These are phyloP conservation scores for Tuber aestivum DNA, from an alignment of 495 filamentous ascomycete genomes.

Conservation along the genomic window DNA sequence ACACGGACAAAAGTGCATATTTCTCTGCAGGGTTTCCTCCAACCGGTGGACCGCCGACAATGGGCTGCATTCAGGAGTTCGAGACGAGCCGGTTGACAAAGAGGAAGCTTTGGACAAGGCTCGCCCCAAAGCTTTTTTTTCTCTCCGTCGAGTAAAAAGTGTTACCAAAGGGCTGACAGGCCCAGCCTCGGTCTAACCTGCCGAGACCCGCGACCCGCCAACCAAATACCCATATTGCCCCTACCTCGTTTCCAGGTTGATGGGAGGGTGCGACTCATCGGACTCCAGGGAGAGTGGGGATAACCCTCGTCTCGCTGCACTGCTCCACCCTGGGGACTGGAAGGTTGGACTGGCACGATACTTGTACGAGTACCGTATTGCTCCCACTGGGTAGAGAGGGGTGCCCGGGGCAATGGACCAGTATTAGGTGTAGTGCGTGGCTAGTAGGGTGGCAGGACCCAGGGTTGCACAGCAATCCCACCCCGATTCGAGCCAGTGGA, in stretches of 20 bases:
- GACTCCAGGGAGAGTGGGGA: neutral
- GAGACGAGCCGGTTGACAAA: neutral
- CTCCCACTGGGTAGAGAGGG: too few species aligned
- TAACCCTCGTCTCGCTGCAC: neutral
- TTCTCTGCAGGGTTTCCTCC: neutral
- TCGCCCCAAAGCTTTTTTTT: neutral
- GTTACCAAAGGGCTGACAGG: neutral
- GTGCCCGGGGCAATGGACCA: neutral
- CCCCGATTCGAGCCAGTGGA: neutral
- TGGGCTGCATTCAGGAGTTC: neutral
- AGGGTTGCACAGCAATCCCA: neutral
- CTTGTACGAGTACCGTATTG: too few species aligned
- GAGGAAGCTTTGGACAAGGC: neutral
- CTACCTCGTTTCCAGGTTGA: neutral
- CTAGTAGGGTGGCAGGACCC: neutral
- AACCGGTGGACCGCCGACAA: neutral
- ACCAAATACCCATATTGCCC: neutral
- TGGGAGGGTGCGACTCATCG: neutral
- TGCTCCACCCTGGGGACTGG: neutral
- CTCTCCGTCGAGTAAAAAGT: neutral
- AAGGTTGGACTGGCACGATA: neutral
- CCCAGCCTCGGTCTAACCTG: neutral
- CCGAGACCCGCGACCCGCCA: constrained; percentile 5
- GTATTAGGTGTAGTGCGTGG: neutral
- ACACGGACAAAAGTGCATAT: neutral